Conservation (phyloP, 768 basidiomycete genomes). For the Auriscalpium vulgare region DNA sequence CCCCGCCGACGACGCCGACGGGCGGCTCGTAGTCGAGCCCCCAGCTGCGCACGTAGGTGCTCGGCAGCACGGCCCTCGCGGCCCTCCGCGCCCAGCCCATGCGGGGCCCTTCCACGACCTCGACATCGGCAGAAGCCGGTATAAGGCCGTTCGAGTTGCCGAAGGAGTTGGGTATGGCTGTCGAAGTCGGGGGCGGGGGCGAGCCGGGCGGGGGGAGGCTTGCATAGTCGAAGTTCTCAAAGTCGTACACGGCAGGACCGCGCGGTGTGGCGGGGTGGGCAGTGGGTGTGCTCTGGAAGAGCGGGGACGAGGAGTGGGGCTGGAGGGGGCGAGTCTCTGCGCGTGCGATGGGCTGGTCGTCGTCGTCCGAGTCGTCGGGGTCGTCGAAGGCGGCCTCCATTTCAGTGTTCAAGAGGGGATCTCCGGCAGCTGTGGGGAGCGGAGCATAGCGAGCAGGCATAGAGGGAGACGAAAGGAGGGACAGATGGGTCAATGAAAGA, state of each 20-base stretch:
- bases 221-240: conserved; percentile 72
- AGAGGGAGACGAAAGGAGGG: background rate
- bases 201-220: conserved; percentile 76
- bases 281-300: conserved; percentile 3
- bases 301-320: conserved; percentile 21
- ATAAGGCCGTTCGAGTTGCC: conserved; percentile 73
- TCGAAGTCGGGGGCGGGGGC: conserved; percentile 56
- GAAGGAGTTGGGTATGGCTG: conserved; percentile 58
- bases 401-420: conserved; percentile 44
- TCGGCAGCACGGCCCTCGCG: conserved; percentile 49
- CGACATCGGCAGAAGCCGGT: conserved; percentile 33
- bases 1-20: conserved; percentile 50
- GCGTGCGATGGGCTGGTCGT: conserved; percentile 34
- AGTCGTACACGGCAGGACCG: conserved; percentile 50
- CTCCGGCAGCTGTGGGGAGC: conserved; percentile 48
- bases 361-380: conserved; percentile 60
- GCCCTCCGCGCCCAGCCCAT: conserved; percentile 49
- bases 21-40: conserved; percentile 34
- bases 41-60: conserved; percentile 36
- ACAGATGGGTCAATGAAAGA: background rate
- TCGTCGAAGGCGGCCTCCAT: conserved; percentile 87
- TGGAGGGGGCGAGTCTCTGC: conserved; percentile 48
- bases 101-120: conserved; percentile 23
- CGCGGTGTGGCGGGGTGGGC: conserved; percentile 12
- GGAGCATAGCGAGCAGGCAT: conserved; percentile 63